Percentiles rank a stretch among this genome's conserved stretches.
Conservation (phyloP, 2,329 filamentous ascomycete genomes). For the Colletotrichum eremochloae region DNA sequence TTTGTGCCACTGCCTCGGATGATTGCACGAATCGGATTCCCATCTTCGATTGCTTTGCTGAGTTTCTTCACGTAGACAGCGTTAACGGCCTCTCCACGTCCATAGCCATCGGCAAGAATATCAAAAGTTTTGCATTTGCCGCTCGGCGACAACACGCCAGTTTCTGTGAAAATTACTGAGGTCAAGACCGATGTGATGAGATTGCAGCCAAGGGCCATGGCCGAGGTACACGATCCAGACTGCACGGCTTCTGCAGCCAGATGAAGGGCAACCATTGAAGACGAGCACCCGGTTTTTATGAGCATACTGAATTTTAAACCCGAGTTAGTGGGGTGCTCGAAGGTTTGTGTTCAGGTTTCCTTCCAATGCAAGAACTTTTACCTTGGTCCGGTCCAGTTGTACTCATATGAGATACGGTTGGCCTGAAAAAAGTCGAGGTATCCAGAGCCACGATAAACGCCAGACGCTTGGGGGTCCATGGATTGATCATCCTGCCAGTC, state of each 20-base stretch:
- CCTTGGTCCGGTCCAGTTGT: neutral
- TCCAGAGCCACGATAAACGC: neutral
- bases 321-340: too few relatives aligned
- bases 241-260: neutral
- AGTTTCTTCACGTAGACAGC: slow-evolving; percentile 57
- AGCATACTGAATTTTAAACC: neutral
- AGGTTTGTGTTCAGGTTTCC: too few relatives aligned
- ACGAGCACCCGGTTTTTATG: neutral
- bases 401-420: neutral
- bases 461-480: neutral
- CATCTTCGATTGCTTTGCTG: slow-evolving; percentile 55
- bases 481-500: slow-evolving; percentile 36
- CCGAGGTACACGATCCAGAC: neutral
- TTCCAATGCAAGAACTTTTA: neutral
- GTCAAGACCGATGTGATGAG: neutral
- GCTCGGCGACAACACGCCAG: slow-evolving; percentile 48
- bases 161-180: slow-evolving; percentile 33
- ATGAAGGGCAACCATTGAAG: neutral
- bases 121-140: slow-evolving; percentile 53
- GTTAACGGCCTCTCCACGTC: slow-evolving; percentile 53
- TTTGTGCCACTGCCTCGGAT: slow-evolving; percentile 50
- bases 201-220: neutral
- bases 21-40: slow-evolving; percentile 52
- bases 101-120: slow-evolving; percentile 60
- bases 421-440: neutral